Base-by-base conservation (phyloP, 257 asterid species). In the Anisodus tanguticus region DNA sequence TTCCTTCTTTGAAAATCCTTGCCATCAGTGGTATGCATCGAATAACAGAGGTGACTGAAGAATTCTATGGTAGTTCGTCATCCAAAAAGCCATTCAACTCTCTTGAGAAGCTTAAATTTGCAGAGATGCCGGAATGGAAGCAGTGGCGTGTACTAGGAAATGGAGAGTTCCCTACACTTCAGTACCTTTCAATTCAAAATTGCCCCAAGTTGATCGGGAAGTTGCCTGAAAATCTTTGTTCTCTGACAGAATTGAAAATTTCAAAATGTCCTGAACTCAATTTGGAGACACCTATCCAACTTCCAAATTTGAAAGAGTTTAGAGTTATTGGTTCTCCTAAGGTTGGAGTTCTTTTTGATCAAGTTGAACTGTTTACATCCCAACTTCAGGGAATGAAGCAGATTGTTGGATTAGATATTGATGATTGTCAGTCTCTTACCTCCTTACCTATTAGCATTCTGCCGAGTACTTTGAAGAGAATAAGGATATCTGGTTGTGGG, bases 401-500 rank as follows among this genome's bases (percentile, higher is more conserved):
- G 16, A 70, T 70, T 16, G 57, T 0, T 1, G 4, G 4, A 17
- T 70, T 70, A 43, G 0, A 0, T 4, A 43, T 83, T 0, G 0
- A 0, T 0, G 0, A 0, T 22, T 71, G 85, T 2, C 1, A 53
- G 1, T 8, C 51, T 17, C 13, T 69, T 37, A 2, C 51, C 9
- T 69, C 81, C 58, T 55, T 69, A 2, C 80, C 45, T 6, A 0
- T 53, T 3, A 37, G 53, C 37, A 2, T 12, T 7, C 59, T 82
- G 4, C 69, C 85, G 0, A n/a, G 4, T 54, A 2, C 81, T 2
- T 3, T 69, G 26, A 70, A 69, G 9, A 3, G 0, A 19, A 49
- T 69, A 5, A 0, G 0, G 0, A 53, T 58, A 3, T 0, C 0
- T 0, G 0, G 0, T 12, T 41, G 74, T 2, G 12, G 11, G 17